Percentiles rank a stretch among this genome's conserved stretches.
Evolutionary conservation across 768 basidiomycete genomes (phyloP).

Genomic region (Thelephora aurantiotincta): DNA sequence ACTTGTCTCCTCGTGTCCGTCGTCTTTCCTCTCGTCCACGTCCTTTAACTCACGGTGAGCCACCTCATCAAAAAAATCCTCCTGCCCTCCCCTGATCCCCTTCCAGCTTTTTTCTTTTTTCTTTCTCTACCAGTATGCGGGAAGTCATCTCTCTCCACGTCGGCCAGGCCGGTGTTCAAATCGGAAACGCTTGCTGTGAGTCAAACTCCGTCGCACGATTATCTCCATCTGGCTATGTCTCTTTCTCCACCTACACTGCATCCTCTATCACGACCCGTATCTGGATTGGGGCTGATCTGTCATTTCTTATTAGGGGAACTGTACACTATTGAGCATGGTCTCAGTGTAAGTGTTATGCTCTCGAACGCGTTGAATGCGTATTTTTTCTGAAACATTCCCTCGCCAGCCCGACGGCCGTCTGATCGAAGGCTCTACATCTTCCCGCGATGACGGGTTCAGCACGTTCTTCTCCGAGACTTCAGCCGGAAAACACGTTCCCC

Average conservation of each 20-base stretch:
- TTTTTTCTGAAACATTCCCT: conserved; percentile 5
- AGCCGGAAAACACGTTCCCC: conserved; percentile 92
- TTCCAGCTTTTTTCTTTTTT: conserved; percentile 4
- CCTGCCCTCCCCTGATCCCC: not conserved
- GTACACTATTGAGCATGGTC: conserved; percentile 96
- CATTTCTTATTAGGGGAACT: conserved; percentile 65
- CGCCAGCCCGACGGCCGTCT: conserved; percentile 88
- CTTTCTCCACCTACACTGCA: not conserved
- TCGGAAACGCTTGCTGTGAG: conserved; percentile 98
- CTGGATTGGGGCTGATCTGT: conserved; percentile 2
- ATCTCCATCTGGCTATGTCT: conserved; percentile 1
- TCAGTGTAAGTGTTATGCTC: conserved; percentile 54
- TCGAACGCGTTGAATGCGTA: conserved; percentile 2
- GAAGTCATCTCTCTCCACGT: conserved; percentile 98
- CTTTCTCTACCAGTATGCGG: conserved; percentile 44
- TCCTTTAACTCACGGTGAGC: not conserved
- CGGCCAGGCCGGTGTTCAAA: conserved; percentile 96
- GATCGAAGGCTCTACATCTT: conserved; percentile 58
- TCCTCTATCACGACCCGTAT: no score
- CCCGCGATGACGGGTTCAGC: conserved; percentile 84
- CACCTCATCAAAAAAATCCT: not conserved
- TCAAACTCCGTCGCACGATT: conserved; percentile 15
- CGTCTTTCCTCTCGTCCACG: not conserved
- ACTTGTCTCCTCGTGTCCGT: not conserved
- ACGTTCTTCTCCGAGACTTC: conserved; percentile 99